Evolutionary conservation across 2,329 filamentous ascomycete genomes (phyloP), one percentile per base, ranked within the genome.

Genomic region (Stemphylium beticola): DNA sequence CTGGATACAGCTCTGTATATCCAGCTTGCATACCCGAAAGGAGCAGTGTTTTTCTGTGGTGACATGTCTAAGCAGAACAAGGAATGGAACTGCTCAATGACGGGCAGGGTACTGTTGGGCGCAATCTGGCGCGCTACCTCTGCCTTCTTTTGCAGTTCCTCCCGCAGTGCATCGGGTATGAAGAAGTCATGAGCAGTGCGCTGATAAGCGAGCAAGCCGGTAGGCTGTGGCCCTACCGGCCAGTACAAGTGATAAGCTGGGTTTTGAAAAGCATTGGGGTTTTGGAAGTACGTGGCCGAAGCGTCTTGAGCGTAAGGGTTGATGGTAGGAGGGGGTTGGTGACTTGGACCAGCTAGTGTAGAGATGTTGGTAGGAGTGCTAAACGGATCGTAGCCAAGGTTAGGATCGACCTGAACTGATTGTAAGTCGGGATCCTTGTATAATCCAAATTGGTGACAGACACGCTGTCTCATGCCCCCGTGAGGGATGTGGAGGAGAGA

Each of bases 1-100:
- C 85, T 88, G 6, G 92, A 96, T 20, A 89, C 87, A 8, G 93
- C 93, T 78, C 98, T 98, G 79, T 97, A 99, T 0, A 96, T 86
- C 92, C 93, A 98, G 66, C 89, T 96, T 5, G 89, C 86, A 68
- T 92, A 96, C 24, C 92, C 92, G 75, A 97, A 97, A 14, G 90
- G 85, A 11, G 85, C 83, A 4, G 87, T 85, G 62, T 88, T 92
- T 73, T 92, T 93, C 62, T 92, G 86, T 57, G 91, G 87, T 44
- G 84, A 89, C 8, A 88, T 90, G 74, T 98, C 93, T 38, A 99
- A 80, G 4, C 93, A 91, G 8, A 97, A 92, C 10, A 99, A 82
- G 4, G 92, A 96, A 75, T 98, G 93, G 72, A 95, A 98, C 66
- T 92, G 88, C 68, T 96, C 92, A 49, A 98, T 84, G 31, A 81